Conservation (phyloP, 2,329 filamentous ascomycete genomes). For the Penicillium italicum region DNA sequence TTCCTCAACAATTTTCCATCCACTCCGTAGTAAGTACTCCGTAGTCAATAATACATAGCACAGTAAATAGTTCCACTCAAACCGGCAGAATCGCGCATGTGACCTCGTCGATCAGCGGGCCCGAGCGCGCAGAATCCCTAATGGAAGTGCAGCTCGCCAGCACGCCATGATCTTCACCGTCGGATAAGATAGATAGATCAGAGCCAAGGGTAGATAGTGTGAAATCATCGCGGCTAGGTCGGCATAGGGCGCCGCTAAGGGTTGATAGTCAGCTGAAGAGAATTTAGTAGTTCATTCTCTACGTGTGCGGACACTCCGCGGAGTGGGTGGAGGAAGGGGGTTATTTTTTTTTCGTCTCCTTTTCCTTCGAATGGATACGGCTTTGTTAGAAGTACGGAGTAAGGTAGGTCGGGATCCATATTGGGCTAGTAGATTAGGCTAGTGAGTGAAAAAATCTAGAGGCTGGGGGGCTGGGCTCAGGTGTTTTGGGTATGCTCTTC, state of each 20-base stretch:
- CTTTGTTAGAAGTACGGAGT: neutral
- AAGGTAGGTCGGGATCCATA: neutral
- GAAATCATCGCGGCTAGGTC: constrained; percentile 24
- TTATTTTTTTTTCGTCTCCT: constrained; percentile 1
- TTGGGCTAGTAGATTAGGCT: constrained; percentile 4
- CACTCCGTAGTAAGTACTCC: neutral
- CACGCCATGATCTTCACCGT: constrained; percentile 19
- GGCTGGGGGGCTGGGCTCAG: neutral
- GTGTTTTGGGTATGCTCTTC: neutral
- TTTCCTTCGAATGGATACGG: neutral
- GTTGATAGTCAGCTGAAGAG: neutral
- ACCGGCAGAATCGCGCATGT: constrained; percentile 16
- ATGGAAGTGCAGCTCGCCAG: neutral
- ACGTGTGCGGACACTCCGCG: neutral
- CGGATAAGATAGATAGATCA: constrained; percentile 15
- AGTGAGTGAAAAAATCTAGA: constrained; percentile 3
- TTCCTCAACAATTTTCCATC: neutral
- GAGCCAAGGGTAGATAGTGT: constrained; percentile 13
- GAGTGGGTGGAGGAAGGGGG: neutral
- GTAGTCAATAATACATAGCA: neutral
- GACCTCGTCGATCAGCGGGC: constrained; percentile 17
- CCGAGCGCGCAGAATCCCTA: constrained; percentile 6
- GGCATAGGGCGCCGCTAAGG: constrained; percentile 19
- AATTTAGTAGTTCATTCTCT: neutral
- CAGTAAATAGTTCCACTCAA: neutral